These are phyloP conservation scores for Globisporangium abappressorium DNA, from an alignment of 352 stramenopile genomes.

Conservation along the genomic window DNA sequence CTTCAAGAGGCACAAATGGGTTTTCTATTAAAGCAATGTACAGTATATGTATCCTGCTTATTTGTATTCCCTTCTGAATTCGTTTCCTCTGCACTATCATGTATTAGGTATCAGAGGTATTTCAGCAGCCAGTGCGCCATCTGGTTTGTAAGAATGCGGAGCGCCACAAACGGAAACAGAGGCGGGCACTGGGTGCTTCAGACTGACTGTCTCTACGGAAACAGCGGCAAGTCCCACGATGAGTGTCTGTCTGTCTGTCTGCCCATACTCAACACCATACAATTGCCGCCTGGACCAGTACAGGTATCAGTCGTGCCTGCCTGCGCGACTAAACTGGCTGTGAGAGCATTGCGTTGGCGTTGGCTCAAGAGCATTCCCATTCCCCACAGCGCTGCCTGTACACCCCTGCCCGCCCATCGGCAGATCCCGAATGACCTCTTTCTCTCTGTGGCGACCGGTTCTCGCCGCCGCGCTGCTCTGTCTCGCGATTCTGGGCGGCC, in stretches of 20 bases:
- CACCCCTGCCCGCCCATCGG: neutral
- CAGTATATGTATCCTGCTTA: neutral
- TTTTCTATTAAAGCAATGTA: neutral
- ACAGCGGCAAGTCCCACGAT: neutral
- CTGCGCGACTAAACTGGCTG: neutral
- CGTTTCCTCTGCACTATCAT: neutral
- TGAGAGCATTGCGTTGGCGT: neutral
- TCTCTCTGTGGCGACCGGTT: neutral
- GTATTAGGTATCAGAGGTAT: neutral
- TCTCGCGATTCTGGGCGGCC: neutral
- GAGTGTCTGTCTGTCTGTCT: neutral
- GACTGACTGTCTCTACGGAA: constrained; percentile 4
- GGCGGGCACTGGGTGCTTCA: neutral
- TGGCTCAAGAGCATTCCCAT: neutral
- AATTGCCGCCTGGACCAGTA: neutral
- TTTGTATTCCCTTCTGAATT: neutral
- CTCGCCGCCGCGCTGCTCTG: constrained; percentile 4
- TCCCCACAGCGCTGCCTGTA: constrained; percentile 7
- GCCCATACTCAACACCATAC: neutral
- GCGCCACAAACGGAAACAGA: constrained; percentile 1
- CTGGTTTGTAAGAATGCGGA: neutral
- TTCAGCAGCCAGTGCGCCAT: constrained; percentile 6
- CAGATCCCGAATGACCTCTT: constrained; percentile 6
- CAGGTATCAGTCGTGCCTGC: neutral
- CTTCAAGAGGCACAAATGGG: neutral